phyloP scores from a whole-genome alignment of 129 eudicot genomes.

The Daucus carota region DNA sequence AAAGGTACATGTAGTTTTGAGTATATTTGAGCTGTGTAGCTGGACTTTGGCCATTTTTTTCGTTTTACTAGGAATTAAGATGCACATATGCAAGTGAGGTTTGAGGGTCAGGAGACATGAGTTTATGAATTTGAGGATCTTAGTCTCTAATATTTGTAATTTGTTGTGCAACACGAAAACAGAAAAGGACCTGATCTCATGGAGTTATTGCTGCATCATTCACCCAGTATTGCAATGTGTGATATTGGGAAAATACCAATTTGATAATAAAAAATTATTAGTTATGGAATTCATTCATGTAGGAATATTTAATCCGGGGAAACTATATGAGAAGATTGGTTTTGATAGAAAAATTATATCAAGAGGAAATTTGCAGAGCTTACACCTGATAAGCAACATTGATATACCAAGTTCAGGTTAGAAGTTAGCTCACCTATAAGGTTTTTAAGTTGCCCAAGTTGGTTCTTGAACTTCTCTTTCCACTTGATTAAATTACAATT shows the following conservation, averaged over 20 bases:
- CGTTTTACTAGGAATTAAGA: not conserved
- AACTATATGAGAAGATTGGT: too few species aligned
- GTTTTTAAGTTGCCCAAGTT: too few species aligned
- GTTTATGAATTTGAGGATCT: constrained; percentile 14
- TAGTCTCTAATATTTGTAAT: constrained; percentile 18
- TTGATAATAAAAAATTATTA: too few species aligned
- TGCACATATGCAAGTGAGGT: constrained; percentile 2
- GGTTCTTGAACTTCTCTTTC: too few species aligned
- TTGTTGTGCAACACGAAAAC: not conserved
- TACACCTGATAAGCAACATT: too few species aligned
- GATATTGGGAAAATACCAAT: constrained; percentile 13
- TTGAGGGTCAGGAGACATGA: not conserved
- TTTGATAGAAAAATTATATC: too few species aligned
- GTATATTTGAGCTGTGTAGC: constrained; percentile 17
- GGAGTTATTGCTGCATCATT: constrained; percentile 35
- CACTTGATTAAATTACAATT: too few species aligned
- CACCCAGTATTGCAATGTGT: not conserved
- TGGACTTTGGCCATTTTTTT: constrained; percentile 37
- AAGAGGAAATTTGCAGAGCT: too few species aligned
- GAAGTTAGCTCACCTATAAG: too few species aligned
- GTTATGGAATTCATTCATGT: too few species aligned
- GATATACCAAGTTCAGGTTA: too few species aligned
- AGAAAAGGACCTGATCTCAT: constrained; percentile 50
- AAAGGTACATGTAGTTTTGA: constrained; percentile 45
- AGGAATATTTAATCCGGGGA: too few species aligned